Conservation (phyloP, 2,329 filamentous ascomycete genomes). For the Ceratocystis diversiconidia region DNA sequence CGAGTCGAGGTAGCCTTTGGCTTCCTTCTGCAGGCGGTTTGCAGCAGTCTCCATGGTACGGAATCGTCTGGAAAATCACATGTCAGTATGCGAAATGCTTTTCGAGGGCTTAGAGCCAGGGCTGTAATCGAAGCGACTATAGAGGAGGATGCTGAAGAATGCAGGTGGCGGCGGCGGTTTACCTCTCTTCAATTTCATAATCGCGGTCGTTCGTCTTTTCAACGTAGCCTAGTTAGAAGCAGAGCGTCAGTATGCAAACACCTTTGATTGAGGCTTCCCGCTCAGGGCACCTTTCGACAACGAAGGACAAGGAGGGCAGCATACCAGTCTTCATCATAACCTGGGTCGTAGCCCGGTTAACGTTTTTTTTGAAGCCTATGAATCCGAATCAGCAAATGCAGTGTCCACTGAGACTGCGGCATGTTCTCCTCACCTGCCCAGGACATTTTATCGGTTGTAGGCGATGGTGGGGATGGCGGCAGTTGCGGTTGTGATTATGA, state of each 20-base stretch:
- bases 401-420: not conserved
- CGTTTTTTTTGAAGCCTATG: conserved; percentile 57
- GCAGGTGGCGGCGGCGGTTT: conserved; percentile 19
- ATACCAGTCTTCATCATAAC: conserved; percentile 98
- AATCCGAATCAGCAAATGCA: conserved; percentile 22
- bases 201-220: conserved; percentile 98
- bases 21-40: conserved; percentile 85
- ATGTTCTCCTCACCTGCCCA: conserved; percentile 45
- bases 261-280: not conserved
- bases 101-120: not conserved
- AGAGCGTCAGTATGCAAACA: not conserved
- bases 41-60: conserved; percentile 94
- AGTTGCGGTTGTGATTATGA: not conserved
- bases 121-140: not conserved
- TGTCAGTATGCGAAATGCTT: not conserved
- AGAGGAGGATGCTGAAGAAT: too few relatives aligned
- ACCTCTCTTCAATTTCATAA: conserved; percentile 95
- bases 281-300: not conserved
- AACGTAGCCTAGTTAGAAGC: conserved; percentile 55
- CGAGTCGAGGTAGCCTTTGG: conserved; percentile 94
- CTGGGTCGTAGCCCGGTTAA: conserved; percentile 97
- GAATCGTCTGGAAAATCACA: conserved; percentile 54
- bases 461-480: not conserved
- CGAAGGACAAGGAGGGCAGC: conserved; percentile 20
- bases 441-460: conserved; percentile 39